phyloP scores from a whole-genome alignment of 306 rosid genomes.

The Quillaja saponaria region DNA sequence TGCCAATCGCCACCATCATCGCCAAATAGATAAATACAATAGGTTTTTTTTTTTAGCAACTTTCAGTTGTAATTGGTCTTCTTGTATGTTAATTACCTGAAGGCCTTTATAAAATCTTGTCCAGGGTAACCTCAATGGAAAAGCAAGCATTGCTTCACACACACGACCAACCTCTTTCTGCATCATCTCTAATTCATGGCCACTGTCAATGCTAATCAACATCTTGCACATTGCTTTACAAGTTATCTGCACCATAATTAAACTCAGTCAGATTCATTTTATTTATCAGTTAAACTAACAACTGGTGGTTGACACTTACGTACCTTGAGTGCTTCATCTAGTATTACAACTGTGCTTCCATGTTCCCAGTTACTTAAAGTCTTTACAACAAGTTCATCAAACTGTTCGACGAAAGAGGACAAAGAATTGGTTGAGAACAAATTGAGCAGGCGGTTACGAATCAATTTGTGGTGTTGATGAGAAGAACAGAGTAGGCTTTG shows the following conservation, averaged over 20 bases:
- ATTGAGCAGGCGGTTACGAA: conserved; percentile 50
- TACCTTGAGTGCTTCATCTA: conserved; percentile 70
- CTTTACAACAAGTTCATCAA: conserved; percentile 51
- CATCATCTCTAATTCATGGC: conserved; percentile 42
- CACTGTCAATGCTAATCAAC: conserved; percentile 60
- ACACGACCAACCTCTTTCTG: conserved; percentile 49
- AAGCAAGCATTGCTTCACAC: conserved; percentile 78
- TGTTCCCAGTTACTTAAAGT: conserved; percentile 53
- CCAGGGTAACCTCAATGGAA: conserved; percentile 65
- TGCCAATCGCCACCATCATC: too few relatives aligned
- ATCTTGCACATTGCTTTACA: conserved; percentile 85
- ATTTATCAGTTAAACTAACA: too few relatives aligned
- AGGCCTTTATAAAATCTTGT: conserved; percentile 76
- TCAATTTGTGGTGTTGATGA: conserved; percentile 59
- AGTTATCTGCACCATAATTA: conserved; percentile 53
- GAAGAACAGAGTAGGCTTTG: conserved; percentile 69
- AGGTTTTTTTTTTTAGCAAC: too few relatives aligned
- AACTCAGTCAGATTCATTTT: not conserved
- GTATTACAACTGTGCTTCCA: conserved; percentile 47
- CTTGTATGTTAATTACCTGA: conserved; percentile 43
- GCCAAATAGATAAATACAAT: not conserved
- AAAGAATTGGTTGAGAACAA: conserved; percentile 50
- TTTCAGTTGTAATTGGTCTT: not conserved
- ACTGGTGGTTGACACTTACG: too few relatives aligned
- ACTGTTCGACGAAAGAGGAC: conserved; percentile 46